Evolutionary conservation across 2,329 filamentous ascomycete species (phyloP).

Genomic region (Plectosphaerella plurivora): DNA sequence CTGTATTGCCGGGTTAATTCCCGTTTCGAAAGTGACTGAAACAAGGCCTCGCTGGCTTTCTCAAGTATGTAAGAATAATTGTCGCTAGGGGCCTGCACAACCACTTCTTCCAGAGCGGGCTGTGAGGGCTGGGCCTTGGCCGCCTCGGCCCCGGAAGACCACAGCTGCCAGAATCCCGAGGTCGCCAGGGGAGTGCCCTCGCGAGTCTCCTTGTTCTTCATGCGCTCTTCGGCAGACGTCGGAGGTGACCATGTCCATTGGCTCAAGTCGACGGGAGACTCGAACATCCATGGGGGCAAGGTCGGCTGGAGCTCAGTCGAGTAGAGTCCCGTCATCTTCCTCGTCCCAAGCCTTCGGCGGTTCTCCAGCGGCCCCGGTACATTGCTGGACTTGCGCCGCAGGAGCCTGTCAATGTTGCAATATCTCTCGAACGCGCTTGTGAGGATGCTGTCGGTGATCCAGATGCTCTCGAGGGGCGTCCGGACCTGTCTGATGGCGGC

Average conservation of each 20-base stretch:
- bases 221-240: slow-evolving; percentile 21
- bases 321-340: slow-evolving; percentile 47
- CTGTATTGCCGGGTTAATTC: slow-evolving; percentile 1
- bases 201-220: slow-evolving; percentile 11
- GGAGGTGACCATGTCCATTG: slow-evolving; percentile 51
- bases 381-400: slow-evolving; percentile 28
- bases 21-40: no score
- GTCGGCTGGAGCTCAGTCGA: slow-evolving; percentile 31
- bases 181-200: slow-evolving; percentile 8
- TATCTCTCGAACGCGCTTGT: slow-evolving; percentile 43
- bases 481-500: slow-evolving; percentile 35
- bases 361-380: slow-evolving; percentile 51
- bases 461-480: slow-evolving; percentile 40
- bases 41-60: no score
- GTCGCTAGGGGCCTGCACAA: no score
- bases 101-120: background rate
- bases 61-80: no score
- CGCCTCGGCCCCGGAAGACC: background rate
- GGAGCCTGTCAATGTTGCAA: slow-evolving; percentile 21
- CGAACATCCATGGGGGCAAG: slow-evolving; percentile 41
- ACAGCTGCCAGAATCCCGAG: slow-evolving; percentile 1
- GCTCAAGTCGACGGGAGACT: slow-evolving; percentile 36
- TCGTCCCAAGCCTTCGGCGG: slow-evolving; percentile 46
- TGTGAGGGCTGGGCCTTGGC: background rate
- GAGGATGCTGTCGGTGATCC: slow-evolving; percentile 56